Evolutionary conservation across 768 basidiomycete genomes (phyloP).

Genomic region (Mycena rebaudengoi): DNA sequence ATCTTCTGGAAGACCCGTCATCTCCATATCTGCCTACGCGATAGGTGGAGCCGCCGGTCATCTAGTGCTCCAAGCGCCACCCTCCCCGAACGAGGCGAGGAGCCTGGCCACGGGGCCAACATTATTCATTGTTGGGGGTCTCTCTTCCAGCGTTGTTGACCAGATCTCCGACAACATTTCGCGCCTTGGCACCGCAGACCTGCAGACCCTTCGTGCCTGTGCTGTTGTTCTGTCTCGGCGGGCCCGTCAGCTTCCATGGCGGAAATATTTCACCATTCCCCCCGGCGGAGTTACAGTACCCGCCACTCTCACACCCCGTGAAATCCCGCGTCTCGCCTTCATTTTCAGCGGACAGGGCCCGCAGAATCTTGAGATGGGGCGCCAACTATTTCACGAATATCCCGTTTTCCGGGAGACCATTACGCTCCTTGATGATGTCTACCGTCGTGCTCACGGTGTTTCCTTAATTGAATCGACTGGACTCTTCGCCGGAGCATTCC

Average conservation of each 20-base stretch:
- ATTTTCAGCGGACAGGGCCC: slow-evolving; percentile 13
- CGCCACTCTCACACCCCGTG: not conserved
- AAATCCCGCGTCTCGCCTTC: not conserved
- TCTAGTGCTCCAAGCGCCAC: not conserved
- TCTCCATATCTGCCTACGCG: not conserved
- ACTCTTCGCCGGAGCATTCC: not conserved
- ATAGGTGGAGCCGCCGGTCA: slow-evolving; percentile 7
- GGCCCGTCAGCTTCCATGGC: not conserved
- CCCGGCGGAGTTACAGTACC: not conserved
- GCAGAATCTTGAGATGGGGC: slow-evolving; percentile 7
- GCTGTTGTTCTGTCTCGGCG: not conserved
- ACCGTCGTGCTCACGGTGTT: not conserved
- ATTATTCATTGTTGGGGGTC: not conserved
- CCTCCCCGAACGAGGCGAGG: not conserved
- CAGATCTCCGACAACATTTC: not conserved
- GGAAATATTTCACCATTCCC: not conserved
- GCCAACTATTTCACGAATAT: not conserved
- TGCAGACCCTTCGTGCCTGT: not conserved
- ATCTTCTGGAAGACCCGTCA: not conserved
- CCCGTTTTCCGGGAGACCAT: not conserved
- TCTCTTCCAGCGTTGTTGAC: not conserved
- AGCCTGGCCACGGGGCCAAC: not conserved
- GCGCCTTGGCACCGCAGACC: not conserved
- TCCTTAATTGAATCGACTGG: slow-evolving; percentile 2
- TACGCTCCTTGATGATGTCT: not conserved